A percentile compares a stretch with the other conserved stretches of the same genome.
Conservation (phyloP, 768 basidiomycete species). For the Boletus eberwhitei region DNA sequence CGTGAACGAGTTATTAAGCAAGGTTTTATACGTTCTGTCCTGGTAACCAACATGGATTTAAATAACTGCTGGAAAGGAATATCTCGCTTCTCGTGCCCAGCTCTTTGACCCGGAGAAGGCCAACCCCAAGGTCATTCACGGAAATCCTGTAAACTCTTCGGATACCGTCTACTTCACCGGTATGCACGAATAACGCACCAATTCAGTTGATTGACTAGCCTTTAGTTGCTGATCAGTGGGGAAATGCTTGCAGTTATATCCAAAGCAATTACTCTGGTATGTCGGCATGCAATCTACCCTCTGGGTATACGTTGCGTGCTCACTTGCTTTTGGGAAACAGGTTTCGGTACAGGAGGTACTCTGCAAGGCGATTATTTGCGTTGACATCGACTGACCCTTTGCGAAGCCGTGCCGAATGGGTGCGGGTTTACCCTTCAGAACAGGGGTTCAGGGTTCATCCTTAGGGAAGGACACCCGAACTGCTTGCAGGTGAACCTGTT, state of each 20-base stretch:
- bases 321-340: constrained; percentile 32
- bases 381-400: constrained; percentile 4
- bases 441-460: constrained; percentile 80
- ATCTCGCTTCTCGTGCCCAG: constrained; percentile 74
- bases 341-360: constrained; percentile 86
- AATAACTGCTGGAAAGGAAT: constrained; percentile 52
- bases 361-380: background rate
- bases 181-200: constrained; percentile 23
- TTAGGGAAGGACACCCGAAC: constrained; percentile 83
- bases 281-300: constrained; percentile 10
- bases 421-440: constrained; percentile 98
- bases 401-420: constrained; percentile 79
- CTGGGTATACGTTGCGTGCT: background rate
- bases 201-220: background rate
- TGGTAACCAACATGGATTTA: background rate
- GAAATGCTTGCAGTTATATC: constrained; percentile 86
- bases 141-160: constrained; percentile 77
- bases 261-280: constrained; percentile 84
- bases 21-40: constrained; percentile 41
- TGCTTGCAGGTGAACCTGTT: constrained; percentile 54
- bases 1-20: constrained; percentile 78
- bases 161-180: constrained; percentile 96
- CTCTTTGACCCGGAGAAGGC: constrained; percentile 71
- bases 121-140: constrained; percentile 66
- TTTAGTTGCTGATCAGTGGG: constrained; percentile 81